Evolutionary conservation across 1,284 basidiomycete genomes (phyloP), one percentile per base, ranked within the genome.

Genomic region (Fomitopsis palustris): DNA sequence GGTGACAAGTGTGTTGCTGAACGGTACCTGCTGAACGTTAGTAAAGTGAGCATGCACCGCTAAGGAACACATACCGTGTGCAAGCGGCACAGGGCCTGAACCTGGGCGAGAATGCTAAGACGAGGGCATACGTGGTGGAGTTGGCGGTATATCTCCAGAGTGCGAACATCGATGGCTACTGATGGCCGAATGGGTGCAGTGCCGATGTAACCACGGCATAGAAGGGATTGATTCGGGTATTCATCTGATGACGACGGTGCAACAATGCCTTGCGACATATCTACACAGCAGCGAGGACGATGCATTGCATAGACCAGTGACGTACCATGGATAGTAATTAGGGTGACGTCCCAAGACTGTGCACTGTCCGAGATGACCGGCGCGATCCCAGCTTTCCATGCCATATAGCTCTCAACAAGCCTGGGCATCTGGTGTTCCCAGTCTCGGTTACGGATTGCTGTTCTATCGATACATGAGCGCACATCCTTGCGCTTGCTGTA

Each of bases 91-190:
- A 70, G 39, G 2, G 61, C 56, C 2, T 54, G 56, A 4, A 62
- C 57, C 21, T 59, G 55, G 0, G 61, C 64, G 37, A 70, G 63
- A 2, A 69, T 61, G 29, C 62, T 67, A 12, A 69, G 59, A 0
- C 63, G 63, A 1, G 70, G 70, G 56, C 66, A 68, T 1, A 62
- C 64, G 2, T 65, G 65, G 31, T 69, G 65, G 9, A 64, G 43
- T 39, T 69, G 68, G 0, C 62, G 62, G 47, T 69, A 70, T 0
- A 58, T 59, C 25, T 68, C 65, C 2, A 71, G 60, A 0, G 55
- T 52, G 1, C 41, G 31, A 19, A 70, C 42, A 0, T 62, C 56
- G n/a, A 69, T 56, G 0, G 65, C 70, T 2, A 65, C 51, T 1
- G 61, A 33, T 3, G 67, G 67, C 3, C 54, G 21, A 0, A 58